These are phyloP conservation scores for Themeda triandra DNA, from an alignment of 176 grass and related monocot species.

Conservation along the genomic window DNA sequence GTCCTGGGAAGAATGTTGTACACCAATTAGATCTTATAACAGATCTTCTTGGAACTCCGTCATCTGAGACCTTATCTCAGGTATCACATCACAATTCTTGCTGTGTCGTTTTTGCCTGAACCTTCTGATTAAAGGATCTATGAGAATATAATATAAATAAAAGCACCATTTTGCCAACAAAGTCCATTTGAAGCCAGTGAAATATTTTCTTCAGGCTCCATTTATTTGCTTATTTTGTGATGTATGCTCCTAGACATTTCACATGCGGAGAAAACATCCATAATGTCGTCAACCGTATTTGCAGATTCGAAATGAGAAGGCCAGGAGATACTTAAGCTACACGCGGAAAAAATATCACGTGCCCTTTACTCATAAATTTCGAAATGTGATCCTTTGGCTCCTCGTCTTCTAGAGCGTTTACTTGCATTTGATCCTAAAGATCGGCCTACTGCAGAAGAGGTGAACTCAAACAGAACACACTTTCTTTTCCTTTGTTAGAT, in stretches of 20 bases:
- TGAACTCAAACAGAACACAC: too few species aligned
- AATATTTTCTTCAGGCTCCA: background rate
- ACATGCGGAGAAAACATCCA: too few species aligned
- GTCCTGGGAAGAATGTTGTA: slow-evolving; percentile 76
- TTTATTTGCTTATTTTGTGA: too few species aligned
- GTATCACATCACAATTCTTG: slow-evolving; percentile 20
- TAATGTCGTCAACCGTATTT: too few species aligned
- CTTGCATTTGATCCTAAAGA: too few species aligned
- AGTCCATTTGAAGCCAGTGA: background rate
- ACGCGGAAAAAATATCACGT: slow-evolving; percentile 62
- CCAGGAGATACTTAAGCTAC: too few species aligned
- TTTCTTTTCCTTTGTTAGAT: background rate
- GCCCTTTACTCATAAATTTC: slow-evolving; percentile 80
- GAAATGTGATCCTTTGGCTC: too few species aligned
- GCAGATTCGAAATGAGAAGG: too few species aligned
- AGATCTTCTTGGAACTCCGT: slow-evolving; percentile 73
- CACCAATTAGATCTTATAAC: slow-evolving; percentile 83
- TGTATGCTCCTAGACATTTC: too few species aligned
- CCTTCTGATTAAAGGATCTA: background rate
- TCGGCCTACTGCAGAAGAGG: too few species aligned
- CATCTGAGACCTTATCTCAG: slow-evolving; percentile 72
- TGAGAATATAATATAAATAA: background rate
- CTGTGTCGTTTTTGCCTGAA: background rate
- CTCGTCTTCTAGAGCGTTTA: too few species aligned
- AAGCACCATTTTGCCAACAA: background rate